These are phyloP conservation scores for Aureobasidium namibiae DNA, from an alignment of 2,329 filamentous ascomycete genomes.

Conservation along the genomic window DNA sequence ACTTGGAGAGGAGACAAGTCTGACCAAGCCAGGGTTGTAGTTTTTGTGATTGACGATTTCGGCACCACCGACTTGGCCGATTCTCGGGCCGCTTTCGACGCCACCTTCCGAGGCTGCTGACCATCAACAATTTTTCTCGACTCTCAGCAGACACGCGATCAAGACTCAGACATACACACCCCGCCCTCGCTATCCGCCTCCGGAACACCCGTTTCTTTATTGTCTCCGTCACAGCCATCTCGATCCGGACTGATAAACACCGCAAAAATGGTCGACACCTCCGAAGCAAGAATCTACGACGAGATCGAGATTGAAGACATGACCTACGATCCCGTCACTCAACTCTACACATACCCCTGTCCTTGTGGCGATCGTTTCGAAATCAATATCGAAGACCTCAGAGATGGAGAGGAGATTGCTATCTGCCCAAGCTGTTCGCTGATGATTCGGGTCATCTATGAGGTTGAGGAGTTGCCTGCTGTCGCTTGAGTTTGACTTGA, in stretches of 20 bases:
- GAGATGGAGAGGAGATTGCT: constrained; percentile 87
- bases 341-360: constrained; percentile 94
- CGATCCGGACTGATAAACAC: too few species aligned
- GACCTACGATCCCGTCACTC: constrained; percentile 73
- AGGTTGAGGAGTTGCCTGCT: constrained; percentile 48
- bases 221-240: too few species aligned
- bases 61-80: background rate
- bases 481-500: constrained; percentile 28
- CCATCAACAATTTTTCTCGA: too few species aligned
- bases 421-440: constrained; percentile 95
- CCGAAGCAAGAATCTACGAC: background rate
- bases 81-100: background rate
- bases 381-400: constrained; percentile 74
- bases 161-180: too few species aligned
- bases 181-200: too few species aligned
- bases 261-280: background rate
- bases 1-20: background rate
- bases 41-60: background rate
- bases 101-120: too few species aligned
- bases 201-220: too few species aligned
- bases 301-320: constrained; percentile 52
- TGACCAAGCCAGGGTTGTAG: background rate
- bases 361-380: constrained; percentile 96
- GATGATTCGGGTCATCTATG: constrained; percentile 93
- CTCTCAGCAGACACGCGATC: too few species aligned